Evolutionary conservation across 2,329 filamentous ascomycete species (phyloP), one percentile per base, ranked within the genome.

Genomic region (Exophiala spinifera): DNA sequence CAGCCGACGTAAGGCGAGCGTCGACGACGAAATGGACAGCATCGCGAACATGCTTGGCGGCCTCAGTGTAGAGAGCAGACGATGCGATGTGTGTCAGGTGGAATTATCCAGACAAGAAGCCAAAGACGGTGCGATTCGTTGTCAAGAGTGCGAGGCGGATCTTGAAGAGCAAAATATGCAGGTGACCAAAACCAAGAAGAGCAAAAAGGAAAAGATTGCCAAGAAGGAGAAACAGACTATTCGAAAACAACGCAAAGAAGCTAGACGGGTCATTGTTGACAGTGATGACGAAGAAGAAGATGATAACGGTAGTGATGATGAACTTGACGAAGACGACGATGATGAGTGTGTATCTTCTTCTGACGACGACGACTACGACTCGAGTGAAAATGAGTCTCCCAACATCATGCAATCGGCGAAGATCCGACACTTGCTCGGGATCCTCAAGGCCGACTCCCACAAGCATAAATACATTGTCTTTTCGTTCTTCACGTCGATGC

Each of bases 381-480:
- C 78, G 20, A 74, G 77, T 10, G 64, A 68, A 1, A 57, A 55
- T 31, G 64, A 69, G 5, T 74, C 76, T 23, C 77, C 87, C 31
- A 75, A 82, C 21, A 80, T 84, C 10, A 48, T 51, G 17, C 47
- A 59, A 21, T 99, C 94, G 0, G 92, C 94, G 64, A 99, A 99
- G 75, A 95, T 99, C 65, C 85, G 87, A 42, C 85, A 94, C 64
- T 80, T 97, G 17, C 81, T 95, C 66, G 79, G 84, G 57, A 88
- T 99, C 48, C 81, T 99, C 7, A 81, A 85, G 60, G 83, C 83
- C 42, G 94, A 99, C 70, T 85, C 85, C 0, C 76, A 79, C 1
- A 79, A 90, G 56, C 89, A 96, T 79, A 99, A 99, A 69, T 95
- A 96, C 68, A 99, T 99, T 65, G 91, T 99, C 60, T 99, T 99